A percentile compares a stretch with the other conserved stretches of the same genome.
Evolutionary conservation across 345 rosid genomes (phyloP).

Genomic region (Populus pruinosa): DNA sequence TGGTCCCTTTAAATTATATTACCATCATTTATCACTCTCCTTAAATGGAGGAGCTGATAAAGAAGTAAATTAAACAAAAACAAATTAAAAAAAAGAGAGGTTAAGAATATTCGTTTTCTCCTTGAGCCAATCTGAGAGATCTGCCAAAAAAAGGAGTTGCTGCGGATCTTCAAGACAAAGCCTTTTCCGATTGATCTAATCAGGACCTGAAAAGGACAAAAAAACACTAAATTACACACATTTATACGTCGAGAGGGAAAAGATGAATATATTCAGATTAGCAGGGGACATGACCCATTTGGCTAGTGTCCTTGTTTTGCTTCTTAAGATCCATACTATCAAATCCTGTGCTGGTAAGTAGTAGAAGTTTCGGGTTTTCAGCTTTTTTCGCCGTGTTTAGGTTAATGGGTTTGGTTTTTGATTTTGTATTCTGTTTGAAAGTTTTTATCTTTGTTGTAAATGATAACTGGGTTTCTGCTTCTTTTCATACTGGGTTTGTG

Average conservation of each 20-base stretch:
- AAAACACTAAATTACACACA: not conserved
- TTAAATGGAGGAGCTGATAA: not conserved
- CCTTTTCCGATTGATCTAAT: not conserved
- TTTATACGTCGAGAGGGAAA: not conserved
- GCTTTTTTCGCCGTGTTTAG: not conserved
- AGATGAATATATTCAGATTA: conserved; percentile 83
- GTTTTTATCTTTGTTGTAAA: not conserved
- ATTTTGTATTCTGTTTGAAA: not conserved
- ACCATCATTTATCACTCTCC: not conserved
- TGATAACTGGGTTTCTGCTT: not conserved
- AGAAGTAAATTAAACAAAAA: not conserved
- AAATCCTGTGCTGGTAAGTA: conserved; percentile 75
- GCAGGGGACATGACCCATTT: conserved; percentile 89
- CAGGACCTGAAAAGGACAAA: not conserved
- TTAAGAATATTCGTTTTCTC: not conserved
- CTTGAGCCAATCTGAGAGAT: not conserved
- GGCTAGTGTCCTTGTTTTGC: conserved; percentile 75
- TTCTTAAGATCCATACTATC: conserved; percentile 88
- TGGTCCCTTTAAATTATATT: not conserved
- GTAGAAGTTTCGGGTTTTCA: not conserved
- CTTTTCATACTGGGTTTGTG: not conserved
- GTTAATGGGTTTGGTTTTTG: not conserved
- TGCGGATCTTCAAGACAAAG: not conserved
- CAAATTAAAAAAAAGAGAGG: not conserved
- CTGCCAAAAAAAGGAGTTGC: not conserved